Percentiles rank a stretch among this genome's conserved stretches.
phyloP scores from a whole-genome alignment of 2,329 filamentous ascomycete genomes.

The Fusarium equiseti region DNA sequence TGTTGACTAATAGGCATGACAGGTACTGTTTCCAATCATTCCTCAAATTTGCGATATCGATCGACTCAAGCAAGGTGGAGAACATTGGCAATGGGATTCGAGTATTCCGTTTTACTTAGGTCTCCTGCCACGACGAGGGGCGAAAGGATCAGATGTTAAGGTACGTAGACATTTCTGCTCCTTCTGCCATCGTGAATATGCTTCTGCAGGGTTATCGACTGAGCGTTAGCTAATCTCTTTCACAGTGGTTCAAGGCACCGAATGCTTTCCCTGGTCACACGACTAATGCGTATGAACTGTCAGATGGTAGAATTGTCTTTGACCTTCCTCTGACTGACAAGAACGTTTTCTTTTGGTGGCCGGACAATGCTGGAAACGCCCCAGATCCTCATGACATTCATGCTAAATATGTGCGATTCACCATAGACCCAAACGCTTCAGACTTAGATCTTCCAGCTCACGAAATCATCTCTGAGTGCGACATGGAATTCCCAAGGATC shows the following conservation, averaged over 20 bases:
- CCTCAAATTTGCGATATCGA: slow-evolving; percentile 10
- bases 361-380: background rate
- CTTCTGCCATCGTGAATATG: background rate
- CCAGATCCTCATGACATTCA: background rate
- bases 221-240: background rate
- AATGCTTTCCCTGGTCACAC: slow-evolving; percentile 28
- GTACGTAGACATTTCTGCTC: background rate
- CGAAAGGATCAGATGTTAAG: background rate
- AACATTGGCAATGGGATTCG: slow-evolving; percentile 27
- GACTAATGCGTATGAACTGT: slow-evolving; percentile 23
- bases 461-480: background rate
- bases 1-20: background rate
- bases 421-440: background rate
- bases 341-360: slow-evolving; percentile 22
- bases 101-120: background rate
- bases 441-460: background rate
- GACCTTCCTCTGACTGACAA: slow-evolving; percentile 25
- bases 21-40: slow-evolving; percentile 13
- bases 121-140: background rate
- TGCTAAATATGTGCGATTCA: background rate
- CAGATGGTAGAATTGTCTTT: slow-evolving; percentile 20
- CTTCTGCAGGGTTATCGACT: rapidly evolving
- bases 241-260: background rate
- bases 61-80: slow-evolving; percentile 7
- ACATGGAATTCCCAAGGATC: background rate